phyloP scores from a whole-genome alignment of 495 filamentous ascomycete genomes.

The Hyaloscypha bicolor region DNA sequence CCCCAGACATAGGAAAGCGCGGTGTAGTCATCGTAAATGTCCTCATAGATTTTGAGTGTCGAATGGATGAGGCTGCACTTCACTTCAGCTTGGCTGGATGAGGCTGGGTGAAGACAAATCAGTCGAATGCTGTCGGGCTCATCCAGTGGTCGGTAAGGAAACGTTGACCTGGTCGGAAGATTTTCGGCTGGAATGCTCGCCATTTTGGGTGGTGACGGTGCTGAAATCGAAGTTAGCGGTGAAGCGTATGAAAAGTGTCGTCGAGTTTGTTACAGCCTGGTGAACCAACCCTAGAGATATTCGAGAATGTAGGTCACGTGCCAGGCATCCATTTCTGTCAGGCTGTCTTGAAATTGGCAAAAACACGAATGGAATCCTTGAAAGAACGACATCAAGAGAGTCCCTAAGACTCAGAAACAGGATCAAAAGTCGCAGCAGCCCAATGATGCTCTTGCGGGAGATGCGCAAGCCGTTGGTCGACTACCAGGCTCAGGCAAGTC shows the following conservation, averaged over 20 bases:
- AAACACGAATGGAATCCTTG: too few species aligned
- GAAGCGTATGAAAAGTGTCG: not conserved
- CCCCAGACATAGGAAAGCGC: constrained; percentile 4
- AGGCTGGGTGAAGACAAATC: not conserved
- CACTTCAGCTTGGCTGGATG: not conserved
- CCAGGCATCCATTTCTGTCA: too few species aligned
- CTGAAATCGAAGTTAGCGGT: not conserved
- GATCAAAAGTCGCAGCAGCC: too few species aligned
- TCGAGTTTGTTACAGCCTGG: not conserved
- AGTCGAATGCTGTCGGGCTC: not conserved
- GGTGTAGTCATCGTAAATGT: not conserved
- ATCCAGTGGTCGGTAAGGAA: not conserved
- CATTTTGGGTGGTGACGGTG: not conserved
- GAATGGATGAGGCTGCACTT: not conserved
- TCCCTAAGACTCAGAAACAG: too few species aligned
- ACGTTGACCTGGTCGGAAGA: not conserved
- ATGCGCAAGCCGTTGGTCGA: too few species aligned
- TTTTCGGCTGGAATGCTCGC: not conserved
- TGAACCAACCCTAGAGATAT: too few species aligned
- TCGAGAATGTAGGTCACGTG: too few species aligned
- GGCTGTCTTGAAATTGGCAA: too few species aligned
- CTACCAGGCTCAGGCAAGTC: too few species aligned
- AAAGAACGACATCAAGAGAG: too few species aligned
- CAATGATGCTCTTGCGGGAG: too few species aligned
- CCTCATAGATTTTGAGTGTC: not conserved